Evolutionary conservation across 768 basidiomycete species (phyloP).

Genomic region (Tulasnella sp.): DNA sequence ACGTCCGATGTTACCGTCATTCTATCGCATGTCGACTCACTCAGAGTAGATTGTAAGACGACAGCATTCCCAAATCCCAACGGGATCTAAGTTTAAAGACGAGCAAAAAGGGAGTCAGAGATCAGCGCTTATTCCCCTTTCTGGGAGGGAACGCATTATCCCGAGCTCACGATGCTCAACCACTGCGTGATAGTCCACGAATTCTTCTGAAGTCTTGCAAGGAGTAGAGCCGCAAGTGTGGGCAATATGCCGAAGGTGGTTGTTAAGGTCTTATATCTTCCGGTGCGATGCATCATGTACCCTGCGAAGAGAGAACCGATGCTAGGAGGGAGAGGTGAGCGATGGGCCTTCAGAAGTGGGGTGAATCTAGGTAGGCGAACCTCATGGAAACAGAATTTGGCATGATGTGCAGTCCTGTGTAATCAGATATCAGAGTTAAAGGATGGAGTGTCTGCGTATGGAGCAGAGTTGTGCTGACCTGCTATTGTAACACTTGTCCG

Average conservation of each 20-base stretch:
- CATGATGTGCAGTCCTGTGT: too few relatives aligned
- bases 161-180: constrained; percentile 60
- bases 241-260: constrained; percentile 66
- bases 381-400: too few relatives aligned
- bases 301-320: constrained; percentile 68
- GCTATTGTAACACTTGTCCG: too few relatives aligned
- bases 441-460: too few relatives aligned
- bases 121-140: not conserved
- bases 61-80: constrained; percentile 77
- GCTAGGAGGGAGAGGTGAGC: not conserved
- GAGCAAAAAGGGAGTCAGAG: too few relatives aligned
- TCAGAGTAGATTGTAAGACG: constrained; percentile 69
- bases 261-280: constrained; percentile 64
- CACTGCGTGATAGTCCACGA: constrained; percentile 57
- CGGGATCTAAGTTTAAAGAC: constrained; percentile 52
- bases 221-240: constrained; percentile 57
- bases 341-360: too few relatives aligned
- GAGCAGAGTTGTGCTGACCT: too few relatives aligned
- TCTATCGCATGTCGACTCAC: constrained; percentile 46
- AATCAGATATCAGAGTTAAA: too few relatives aligned
- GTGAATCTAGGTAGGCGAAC: too few relatives aligned
- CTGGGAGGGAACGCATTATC: too few relatives aligned
- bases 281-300: constrained; percentile 63
- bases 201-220: constrained; percentile 55
- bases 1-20: not conserved